Evolutionary conservation across 257 asterid genomes (phyloP), one percentile per base, ranked within the genome.

Genomic region (Perilla frutescens): DNA sequence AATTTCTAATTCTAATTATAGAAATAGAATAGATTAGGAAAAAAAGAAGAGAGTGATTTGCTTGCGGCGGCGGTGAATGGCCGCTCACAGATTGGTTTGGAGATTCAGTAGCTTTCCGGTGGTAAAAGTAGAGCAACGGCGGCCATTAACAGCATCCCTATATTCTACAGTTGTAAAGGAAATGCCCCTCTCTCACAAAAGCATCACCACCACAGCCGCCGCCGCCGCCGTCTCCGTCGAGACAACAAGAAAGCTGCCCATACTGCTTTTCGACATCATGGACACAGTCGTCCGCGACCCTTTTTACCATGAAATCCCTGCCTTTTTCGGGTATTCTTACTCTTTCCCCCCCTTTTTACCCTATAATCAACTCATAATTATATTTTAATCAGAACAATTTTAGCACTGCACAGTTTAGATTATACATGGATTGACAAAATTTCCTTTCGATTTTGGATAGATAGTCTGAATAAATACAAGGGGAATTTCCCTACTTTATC

Each of bases 231-330:
- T 57, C 29, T 20, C 8, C 66, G 26, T 20, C 26, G 26, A 4
- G 10, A n/a, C 43, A 2, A 61, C 74, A 10, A 70, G 90, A 58
- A 93, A 86, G 82, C 85, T 87, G 53, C 98, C 98, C 12, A 64
- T 93, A 53, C 82, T 93, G 71, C 87, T 93, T 44, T 93, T 93
- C 81, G 98, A 93, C 78, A 88, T 93, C 58, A 88, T 93, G 94
- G 96, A 91, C 74, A 93, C 98, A 7, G 65, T 93, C 56, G 96
- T 93, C 66, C 89, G 90, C 62, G 97, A 91, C 85, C 97, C 98
- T 7, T 93, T 93, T 77, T 93, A 91, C 82, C 88, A 93, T 12
- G 87, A 87, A 26, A 71, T 93, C 81, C 97, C 97, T 9, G 86
- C 87, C 37, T 93, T 91, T 79, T 89, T 93, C 82, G 83, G 97